Evolutionary conservation across 768 basidiomycete genomes (phyloP), one percentile per base, ranked within the genome.

Genomic region (Xerocomellus amylosporus): DNA sequence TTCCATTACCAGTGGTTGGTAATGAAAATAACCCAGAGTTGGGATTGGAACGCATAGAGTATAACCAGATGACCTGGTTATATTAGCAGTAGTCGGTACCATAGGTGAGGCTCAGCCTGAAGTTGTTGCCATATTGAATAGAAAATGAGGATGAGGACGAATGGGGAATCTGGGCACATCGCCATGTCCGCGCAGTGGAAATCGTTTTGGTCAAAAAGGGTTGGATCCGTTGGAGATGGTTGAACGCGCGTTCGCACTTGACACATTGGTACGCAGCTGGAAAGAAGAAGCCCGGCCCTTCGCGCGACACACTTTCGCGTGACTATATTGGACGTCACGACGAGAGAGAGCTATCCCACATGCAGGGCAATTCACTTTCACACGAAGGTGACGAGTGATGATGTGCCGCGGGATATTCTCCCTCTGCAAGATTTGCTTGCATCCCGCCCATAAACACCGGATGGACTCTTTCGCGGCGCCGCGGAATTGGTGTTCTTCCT

Each of bases 361-460:
- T 2, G 2, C 10, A 5, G 2, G 14, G 41, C 64, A 66, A 5
- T 2, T 10, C 46, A 56, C 57, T 46, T 51, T 58, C 26, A 64
- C 43, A 1, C 24, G 50, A 13, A 66, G 37, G 36, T 66, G 64
- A 36, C 50, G 10, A 2, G 55, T 34, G 1, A 64, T 22, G 9
- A 66, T 61, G 22, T 66, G 64, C 17, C 64, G 48, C 0, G 60
- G 49, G 5, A 66, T 15, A 15, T 46, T 66, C 34, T 64, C 64
- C 17, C 52, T 36, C 19, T 58, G 62, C 12, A 66, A n/a, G 6
- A 0, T 1, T 3, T 22, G n/a, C 2, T 19, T 2, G 19, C 65
- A 64, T 15, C 49, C 52, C 3, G 3, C 15, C 62, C 65, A 64
- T 5, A 19, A 15, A 40, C 65, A 64, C 17, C 2, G 26, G n/a